Base-by-base conservation (phyloP, 73 alveolate genomes). In the Symbiodinium natans region DNA sequence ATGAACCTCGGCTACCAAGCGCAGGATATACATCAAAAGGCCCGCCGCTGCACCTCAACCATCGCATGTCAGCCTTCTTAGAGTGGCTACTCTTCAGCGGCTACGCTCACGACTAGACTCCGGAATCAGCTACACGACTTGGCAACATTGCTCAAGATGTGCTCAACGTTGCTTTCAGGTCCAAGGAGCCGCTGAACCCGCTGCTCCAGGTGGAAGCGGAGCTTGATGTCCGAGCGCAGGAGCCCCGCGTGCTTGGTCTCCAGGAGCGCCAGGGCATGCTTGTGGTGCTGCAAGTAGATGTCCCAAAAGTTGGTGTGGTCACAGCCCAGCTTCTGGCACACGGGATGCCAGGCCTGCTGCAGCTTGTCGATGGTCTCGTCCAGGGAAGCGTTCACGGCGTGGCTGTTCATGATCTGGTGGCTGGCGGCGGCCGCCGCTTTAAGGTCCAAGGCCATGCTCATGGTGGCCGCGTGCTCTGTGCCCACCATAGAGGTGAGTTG, bases 301-400 rank as follows among this genome's bases (percentile, higher is more conserved):
- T 73, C 84, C 84, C 84, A 73, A 21, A 13, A 73, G 84, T 73
- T 73, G n/a, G 84, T 73, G 84, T 73, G 84, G 27, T 73, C 84
- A 33, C 84, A 73, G 29, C 84, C 84, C 5, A 73, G 40, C 42
- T n/a, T n/a, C 41, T 73, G 84, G 84, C 84, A 73, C 43, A 34
- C 43, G 1, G 43, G 43, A 33, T 73, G 84, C 84, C 84, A 73
- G 41, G 46, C 41, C 23, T 34, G 43, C 42, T 73, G 84, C 21
- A 73, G 84, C 84, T 73, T 73, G 13, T 73, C 84, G 7, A 73
- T 73, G 43, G 84, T 73, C 43, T 17, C 84, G 27, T 73, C 84
- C 21, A 73, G 17, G 84, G 84, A 73, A n/a, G 34, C 77, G 42
- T 73, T 73, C 43, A 10, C 10, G 43, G 41, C 84, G 41, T 73